Evolutionary conservation across 768 basidiomycete genomes (phyloP), one percentile per base, ranked within the genome.

Genomic region (Suillus subluteus): DNA sequence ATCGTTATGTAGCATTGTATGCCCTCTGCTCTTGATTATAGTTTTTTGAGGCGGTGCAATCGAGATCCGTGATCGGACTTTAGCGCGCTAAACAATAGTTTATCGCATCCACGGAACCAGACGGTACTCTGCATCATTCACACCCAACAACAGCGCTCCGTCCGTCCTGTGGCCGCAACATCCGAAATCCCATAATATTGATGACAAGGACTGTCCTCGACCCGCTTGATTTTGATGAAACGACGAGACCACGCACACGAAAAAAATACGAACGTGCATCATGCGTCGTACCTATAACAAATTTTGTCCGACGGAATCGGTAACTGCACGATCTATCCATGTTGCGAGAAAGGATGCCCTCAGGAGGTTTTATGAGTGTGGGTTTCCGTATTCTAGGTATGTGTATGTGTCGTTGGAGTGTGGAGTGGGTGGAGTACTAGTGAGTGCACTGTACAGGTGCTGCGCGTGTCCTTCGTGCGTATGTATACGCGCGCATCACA

Each of bases 381-480:
- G 78, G 64, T 79, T 79, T 69, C 73, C 78, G 65, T 79, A 76
- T 69, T 78, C 77, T 50, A 79, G 74, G 77, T 78, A 66, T 52
- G 52, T 52, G 77, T 78, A 66, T 52, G 52, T 52, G 74, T 18
- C 9, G 9, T 18, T 6, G 9, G 3, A 7, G 18, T 9, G 16
- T 30, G 52, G 16, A 16, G 26, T 30, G 50, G 52, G 26, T n/a
- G n/a, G n/a, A n/a, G n/a, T n/a, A 32, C 30, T 32, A 32, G 30
- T 4, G 30, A 7, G 52, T 16, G 15, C 23, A 16, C 15, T 6
- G 52, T 30, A 30, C 6, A 9, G 52, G 30, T 32, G 54, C 30
- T 32, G 54, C 16, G 30, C 32, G 30, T 30, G 52, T 54, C 52
- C 52, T 54, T 30, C 26, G 30, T 54, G 26, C 30, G 15, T 54